Evolutionary conservation across 1,139 yeast genomes (phyloP), one percentile per base, ranked within the genome.

Genomic region (Pichia sp.): DNA sequence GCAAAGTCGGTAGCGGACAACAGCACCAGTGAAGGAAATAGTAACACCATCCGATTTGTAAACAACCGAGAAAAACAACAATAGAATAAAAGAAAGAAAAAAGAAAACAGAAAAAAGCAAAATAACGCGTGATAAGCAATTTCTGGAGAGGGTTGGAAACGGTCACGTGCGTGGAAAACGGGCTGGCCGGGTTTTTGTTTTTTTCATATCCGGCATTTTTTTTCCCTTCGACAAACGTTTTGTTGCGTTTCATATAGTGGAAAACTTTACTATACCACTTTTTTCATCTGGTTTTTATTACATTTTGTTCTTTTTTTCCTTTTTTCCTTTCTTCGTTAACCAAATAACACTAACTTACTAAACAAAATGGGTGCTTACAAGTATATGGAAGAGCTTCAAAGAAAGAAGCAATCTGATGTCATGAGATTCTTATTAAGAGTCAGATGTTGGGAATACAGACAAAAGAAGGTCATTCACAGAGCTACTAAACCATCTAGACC

Each of bases 361-460:
- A 18, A 38, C 44, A 64, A 56, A 74, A 88, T 93, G 99, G 98
- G 99, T 84, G 99, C 99, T 83, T 93, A 93, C 95, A 93, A 93
- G 79, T 93, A 93, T 79, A 86, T 93, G 76, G 97, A 93, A 83
- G 99, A 93, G 81, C 85, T 95, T 77, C 95, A 91, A 79, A 91
- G 97, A 84, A 93, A 93, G 95, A 93, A 93, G 87, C 99, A 93
- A 84, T 90, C 97, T 73, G 99, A 93, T 80, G 97, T 93, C 72
- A 81, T 88, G 82, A 89, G 99, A 81, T 93, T 91, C 90, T 82
- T 93, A 73, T 88, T 87, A 80, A 88, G 99, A 79, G 96, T 93
- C 84, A 89, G 99, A 87, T 95, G 96, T 82, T 93, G 99, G 99
- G 99, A 93, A 80, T 93, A 89, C 96, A 91, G 99, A 84, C 99